Conservation (phyloP, 2,329 filamentous ascomycete species). For the Nothophoma quercina region DNA sequence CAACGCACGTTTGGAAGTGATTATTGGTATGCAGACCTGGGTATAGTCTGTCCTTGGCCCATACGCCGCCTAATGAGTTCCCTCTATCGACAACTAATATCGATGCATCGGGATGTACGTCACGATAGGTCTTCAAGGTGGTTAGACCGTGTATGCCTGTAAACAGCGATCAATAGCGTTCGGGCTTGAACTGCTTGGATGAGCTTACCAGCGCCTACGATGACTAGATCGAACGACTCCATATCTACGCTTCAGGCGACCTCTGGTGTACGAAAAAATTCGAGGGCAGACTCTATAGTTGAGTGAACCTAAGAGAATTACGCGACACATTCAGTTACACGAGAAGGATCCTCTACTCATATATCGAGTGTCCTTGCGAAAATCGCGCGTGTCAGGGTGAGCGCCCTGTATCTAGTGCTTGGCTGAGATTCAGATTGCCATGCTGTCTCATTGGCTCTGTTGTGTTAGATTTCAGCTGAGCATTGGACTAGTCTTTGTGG, state of each 20-base stretch:
- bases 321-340: too few species aligned
- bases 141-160: constrained; percentile 54
- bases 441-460: neutral
- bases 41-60: constrained; percentile 53
- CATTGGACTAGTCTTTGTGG: neutral
- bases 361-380: neutral
- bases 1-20: constrained; percentile 48
- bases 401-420: constrained; percentile 1
- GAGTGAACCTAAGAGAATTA: too few species aligned
- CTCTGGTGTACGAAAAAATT: too few species aligned
- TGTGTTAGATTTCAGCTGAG: neutral
- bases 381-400: neutral
- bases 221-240: constrained; percentile 32
- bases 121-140: constrained; percentile 58
- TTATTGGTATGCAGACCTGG: constrained; percentile 56
- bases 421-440: neutral
- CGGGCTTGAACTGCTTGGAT: neutral
- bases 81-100: constrained; percentile 55
- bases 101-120: constrained; percentile 51
- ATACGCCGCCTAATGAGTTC: constrained; percentile 52
- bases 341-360: neutral
- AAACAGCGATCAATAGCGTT: neutral
- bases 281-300: too few species aligned
- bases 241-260: neutral
- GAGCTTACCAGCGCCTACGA: constrained; percentile 39